These are phyloP conservation scores for Mucor lusitanicus DNA, from an alignment of 371 early-diverging fungal species.

Conservation along the genomic window DNA sequence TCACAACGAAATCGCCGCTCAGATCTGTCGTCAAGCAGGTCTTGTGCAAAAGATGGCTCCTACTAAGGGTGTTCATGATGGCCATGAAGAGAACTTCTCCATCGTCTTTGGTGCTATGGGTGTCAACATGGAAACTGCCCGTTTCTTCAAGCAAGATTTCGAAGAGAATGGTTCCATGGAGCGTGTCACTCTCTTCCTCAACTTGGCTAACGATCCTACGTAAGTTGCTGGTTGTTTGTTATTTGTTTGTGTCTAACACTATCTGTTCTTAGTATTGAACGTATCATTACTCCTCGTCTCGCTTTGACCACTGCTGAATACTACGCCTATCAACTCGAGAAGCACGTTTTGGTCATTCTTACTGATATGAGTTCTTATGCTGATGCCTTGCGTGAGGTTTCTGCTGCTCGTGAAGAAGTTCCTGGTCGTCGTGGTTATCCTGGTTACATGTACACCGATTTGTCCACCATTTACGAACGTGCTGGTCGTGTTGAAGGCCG, in stretches of 20 bases:
- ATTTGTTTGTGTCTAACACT: slow-evolving; percentile 2
- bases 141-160: slow-evolving; percentile 99
- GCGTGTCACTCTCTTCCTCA: slow-evolving; percentile 98
- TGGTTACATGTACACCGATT: slow-evolving; percentile 99
- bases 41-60: slow-evolving; percentile 86
- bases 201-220: slow-evolving; percentile 99
- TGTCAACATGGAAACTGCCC: slow-evolving; percentile 99
- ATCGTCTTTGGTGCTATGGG: slow-evolving; percentile 99
- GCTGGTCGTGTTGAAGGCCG: slow-evolving; percentile 99
- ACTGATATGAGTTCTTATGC: slow-evolving; percentile 99
- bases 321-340: slow-evolving; percentile 99
- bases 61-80: slow-evolving; percentile 96
- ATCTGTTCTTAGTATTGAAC: slow-evolving; percentile 80
- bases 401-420: slow-evolving; percentile 99
- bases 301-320: slow-evolving; percentile 99
- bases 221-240: slow-evolving; percentile 37
- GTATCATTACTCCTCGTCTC: slow-evolving; percentile 99
- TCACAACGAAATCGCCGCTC: slow-evolving; percentile 99
- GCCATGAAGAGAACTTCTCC: slow-evolving; percentile 99
- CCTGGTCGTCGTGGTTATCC: slow-evolving; percentile 99
- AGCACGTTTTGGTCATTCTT: slow-evolving; percentile 99
- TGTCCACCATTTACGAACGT: slow-evolving; percentile 99
- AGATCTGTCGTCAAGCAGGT: slow-evolving; percentile 99
- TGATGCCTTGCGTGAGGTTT: slow-evolving; percentile 99
- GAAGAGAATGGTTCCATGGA: slow-evolving; percentile 99